These are phyloP conservation scores for Handroanthus guayacan DNA, from an alignment of 257 asterid species.

Conservation along the genomic window DNA sequence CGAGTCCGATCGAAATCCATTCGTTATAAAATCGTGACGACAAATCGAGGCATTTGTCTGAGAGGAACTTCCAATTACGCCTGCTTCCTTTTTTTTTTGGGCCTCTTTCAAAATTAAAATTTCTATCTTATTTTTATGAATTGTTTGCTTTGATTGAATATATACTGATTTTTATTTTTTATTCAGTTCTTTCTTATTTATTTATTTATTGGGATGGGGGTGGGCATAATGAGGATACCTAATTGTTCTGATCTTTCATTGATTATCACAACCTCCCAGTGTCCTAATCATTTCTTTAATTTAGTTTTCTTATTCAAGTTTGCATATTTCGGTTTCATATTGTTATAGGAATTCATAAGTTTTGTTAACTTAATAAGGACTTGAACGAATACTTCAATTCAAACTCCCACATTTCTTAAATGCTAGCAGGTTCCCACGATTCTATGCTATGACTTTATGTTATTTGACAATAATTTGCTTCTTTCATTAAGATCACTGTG, in stretches of 20 bases:
- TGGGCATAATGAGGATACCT: constrained; percentile 46
- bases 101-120: not conserved
- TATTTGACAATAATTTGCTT: not conserved
- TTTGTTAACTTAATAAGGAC: not conserved
- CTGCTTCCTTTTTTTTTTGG: not conserved
- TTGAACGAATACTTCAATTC: too few species aligned
- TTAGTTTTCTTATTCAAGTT: not conserved
- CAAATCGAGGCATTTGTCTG: constrained; percentile 95
- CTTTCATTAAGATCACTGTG: too few species aligned
- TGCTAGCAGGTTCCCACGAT: not conserved
- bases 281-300: constrained; percentile 16
- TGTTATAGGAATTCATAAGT: not conserved
- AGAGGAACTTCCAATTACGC: constrained; percentile 48
- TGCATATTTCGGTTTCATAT: not conserved
- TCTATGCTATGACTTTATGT: not conserved
- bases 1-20: constrained; percentile 96
- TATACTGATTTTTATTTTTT: not conserved
- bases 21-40: constrained; percentile 66
- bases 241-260: constrained; percentile 34
- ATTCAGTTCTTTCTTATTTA: not conserved
- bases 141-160: not conserved
- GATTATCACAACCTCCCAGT: constrained; percentile 55
- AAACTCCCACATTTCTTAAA: too few species aligned
- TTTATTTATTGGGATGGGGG: too few species aligned
- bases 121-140: not conserved